These are phyloP conservation scores for Acanthamoeba triangularis DNA, from an alignment of 208 protist species.

Conservation along the genomic window DNA sequence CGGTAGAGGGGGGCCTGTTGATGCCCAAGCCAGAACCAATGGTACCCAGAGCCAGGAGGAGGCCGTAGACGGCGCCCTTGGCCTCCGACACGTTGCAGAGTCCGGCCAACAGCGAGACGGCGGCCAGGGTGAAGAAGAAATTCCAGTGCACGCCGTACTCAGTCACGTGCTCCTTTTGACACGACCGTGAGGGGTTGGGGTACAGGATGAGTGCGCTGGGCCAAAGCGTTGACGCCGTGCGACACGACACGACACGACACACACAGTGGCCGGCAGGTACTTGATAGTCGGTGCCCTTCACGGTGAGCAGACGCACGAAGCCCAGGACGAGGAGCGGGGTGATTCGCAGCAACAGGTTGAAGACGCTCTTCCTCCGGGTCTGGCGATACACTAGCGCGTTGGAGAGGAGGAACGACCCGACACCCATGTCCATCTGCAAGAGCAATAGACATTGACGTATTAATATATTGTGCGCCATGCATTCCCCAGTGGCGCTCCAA, in stretches of 20 bases:
- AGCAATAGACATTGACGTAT: not conserved
- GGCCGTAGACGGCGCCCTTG: not conserved
- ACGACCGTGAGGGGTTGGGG: not conserved
- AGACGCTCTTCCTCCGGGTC: not conserved
- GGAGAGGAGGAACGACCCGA: constrained; percentile 90
- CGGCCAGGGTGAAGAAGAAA: constrained; percentile 93
- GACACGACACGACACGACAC: not conserved
- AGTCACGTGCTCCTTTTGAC: constrained; percentile 87
- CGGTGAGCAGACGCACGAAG: constrained; percentile 81
- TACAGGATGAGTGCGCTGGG: not conserved
- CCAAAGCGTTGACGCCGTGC: not conserved
- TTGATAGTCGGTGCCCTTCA: constrained; percentile 88
- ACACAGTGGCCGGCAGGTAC: not conserved
- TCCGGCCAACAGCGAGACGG: constrained; percentile 81
- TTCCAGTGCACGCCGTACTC: constrained; percentile 95
- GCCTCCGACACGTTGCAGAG: constrained; percentile 27
- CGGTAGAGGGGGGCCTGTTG: too few relatives aligned
- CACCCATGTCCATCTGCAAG: constrained; percentile 91
- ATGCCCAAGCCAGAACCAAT: not conserved
- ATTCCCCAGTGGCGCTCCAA: too few relatives aligned
- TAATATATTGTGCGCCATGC: not conserved
- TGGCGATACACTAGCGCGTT: constrained; percentile 82
- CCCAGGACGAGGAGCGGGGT: constrained; percentile 86
- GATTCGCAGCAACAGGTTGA: not conserved
- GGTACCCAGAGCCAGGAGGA: constrained; percentile 5